These are phyloP conservation scores for Tirmania nivea DNA, from an alignment of 495 filamentous ascomycete genomes.

Conservation along the genomic window DNA sequence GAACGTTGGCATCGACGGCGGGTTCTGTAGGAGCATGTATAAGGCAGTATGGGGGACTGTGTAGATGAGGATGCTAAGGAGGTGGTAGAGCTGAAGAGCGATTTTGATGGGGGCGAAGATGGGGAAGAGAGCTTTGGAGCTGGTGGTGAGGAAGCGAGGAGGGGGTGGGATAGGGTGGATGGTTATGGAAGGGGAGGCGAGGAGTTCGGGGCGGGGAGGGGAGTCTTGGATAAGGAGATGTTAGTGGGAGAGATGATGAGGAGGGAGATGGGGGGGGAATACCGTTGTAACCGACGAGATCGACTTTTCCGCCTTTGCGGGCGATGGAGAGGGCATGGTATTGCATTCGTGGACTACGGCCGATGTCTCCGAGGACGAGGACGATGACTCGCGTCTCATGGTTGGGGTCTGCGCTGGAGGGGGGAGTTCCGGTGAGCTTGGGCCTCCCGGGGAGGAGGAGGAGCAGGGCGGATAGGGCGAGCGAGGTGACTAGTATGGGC, in stretches of 20 bases:
- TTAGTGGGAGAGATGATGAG: background rate
- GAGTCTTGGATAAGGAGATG: constrained; percentile 17
- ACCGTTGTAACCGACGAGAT: constrained; percentile 80
- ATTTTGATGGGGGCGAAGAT: constrained; percentile 71
- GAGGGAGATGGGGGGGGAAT: background rate
- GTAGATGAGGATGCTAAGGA: constrained; percentile 54
- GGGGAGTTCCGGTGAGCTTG: background rate
- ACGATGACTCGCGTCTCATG: constrained; percentile 24
- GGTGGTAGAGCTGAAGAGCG: constrained; percentile 47
- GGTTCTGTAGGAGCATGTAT: constrained; percentile 39
- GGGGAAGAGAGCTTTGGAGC: constrained; percentile 53
- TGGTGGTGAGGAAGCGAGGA: constrained; percentile 41
- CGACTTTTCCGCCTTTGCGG: constrained; percentile 54
- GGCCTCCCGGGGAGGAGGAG: background rate
- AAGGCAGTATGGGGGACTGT: constrained; percentile 35
- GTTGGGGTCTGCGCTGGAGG: background rate
- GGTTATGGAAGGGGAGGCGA: constrained; percentile 38
- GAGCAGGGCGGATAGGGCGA: background rate
- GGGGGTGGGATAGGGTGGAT: constrained; percentile 42
- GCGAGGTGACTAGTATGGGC: background rate
- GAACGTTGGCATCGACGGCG: constrained; percentile 82
- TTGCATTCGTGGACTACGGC: constrained; percentile 91
- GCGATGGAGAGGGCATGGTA: constrained; percentile 93
- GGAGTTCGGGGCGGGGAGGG: constrained; percentile 49
- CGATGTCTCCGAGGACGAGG: constrained; percentile 94